Conservation (phyloP, 169 alveolate genomes). For the Plasmodium vinckei region DNA sequence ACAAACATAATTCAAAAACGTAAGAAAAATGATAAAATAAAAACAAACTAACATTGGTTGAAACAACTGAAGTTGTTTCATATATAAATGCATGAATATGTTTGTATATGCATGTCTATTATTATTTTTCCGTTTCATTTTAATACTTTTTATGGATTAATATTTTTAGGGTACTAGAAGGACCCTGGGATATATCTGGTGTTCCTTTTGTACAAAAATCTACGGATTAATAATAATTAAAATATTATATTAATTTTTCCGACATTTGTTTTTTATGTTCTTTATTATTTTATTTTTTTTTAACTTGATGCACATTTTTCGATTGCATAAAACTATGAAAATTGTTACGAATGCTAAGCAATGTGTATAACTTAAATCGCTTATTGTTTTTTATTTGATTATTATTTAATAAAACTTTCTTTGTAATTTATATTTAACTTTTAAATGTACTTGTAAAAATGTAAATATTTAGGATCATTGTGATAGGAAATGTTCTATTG, state of each 20-base stretch:
- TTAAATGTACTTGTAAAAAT: no score
- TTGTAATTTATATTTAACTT: no score
- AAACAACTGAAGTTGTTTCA: background rate
- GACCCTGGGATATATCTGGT: constrained; percentile 32
- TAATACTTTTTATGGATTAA: background rate
- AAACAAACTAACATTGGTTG: background rate
- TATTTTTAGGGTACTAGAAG: constrained; percentile 23
- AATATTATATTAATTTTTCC: background rate
- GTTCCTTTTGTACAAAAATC: background rate
- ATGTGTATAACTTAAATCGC: no score
- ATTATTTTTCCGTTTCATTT: background rate
- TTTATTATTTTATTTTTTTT: background rate
- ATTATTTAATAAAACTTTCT: no score
- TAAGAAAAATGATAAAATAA: constrained; percentile 4
- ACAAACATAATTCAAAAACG: constrained; percentile 61
- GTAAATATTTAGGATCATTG: no score
- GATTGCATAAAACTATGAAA: no score
- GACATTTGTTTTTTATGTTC: background rate
- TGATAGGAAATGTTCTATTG: no score
- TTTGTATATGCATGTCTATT: background rate
- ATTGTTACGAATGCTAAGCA: no score
- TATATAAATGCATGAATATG: background rate
- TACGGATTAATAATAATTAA: background rate
- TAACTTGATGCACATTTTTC: no score
- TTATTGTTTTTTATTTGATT: no score